Evolutionary conservation across 352 stramenopile genomes (phyloP), one percentile per base, ranked within the genome.

Genomic region (Phytopythium vexans): DNA sequence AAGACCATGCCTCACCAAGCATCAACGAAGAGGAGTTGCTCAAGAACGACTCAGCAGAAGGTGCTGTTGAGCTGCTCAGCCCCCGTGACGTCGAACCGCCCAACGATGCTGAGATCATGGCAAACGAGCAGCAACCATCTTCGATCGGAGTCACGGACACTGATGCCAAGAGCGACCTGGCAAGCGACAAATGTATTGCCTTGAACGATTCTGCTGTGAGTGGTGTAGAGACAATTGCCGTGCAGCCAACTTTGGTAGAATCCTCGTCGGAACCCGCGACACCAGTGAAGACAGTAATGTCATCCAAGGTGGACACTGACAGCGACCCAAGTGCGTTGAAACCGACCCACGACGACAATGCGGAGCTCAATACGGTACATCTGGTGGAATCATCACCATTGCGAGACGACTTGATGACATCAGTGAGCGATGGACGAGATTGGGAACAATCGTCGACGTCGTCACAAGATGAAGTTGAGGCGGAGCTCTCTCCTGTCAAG

Each of bases 241-340:
- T 15, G 6, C n/a, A n/a, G 8, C 11, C 39, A 15, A 43, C 6
- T 7, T 43, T n/a, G 9, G 12, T 33, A 2, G 5, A 42, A 27
- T 27, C 21, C 21, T 27, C 2, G 16, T 10, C 0, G 0, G 35
- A 4, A 6, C 6, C 12, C 32, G 15, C 16, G 35, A 33, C 41
- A 35, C 11, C 9, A 6, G 35, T 9, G 35, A 15, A 21, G 10
- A 4, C 33, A 27, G 21, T 2, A 27, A 2, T 27, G 35, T 8
- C 12, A 36, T 44, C 47, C n/a, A 21, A 53, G 7, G 16, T 38
- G 2, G 47, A 53, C 35, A 43, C 35, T 34, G 47, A 36, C 6
- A 44, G 37, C 9, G 47, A 53, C 4, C 43, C 35, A 12, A 53
- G 47, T 21, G 7, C 21, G 35, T 27, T 27, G 21, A 27, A 27